Evolutionary conservation across 2,329 filamentous ascomycete species (phyloP).

Genomic region (Aureobasidium lini): DNA sequence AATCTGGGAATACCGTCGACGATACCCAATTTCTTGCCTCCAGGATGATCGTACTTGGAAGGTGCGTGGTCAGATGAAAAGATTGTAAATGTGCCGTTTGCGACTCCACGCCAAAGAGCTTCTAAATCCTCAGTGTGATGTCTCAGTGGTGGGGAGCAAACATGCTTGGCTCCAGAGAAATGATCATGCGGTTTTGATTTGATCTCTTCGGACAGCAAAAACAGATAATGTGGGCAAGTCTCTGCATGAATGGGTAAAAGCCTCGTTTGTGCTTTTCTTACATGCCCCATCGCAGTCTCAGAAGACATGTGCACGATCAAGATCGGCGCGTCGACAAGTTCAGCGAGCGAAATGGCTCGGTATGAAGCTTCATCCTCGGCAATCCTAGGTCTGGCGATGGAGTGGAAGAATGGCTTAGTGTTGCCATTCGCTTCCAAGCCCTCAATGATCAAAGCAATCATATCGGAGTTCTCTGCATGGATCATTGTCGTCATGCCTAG

Average conservation of each 20-base stretch:
- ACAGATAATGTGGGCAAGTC: slow-evolving; percentile 33
- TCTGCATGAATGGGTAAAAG: slow-evolving; percentile 31
- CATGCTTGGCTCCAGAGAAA: slow-evolving; percentile 30
- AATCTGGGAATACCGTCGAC: slow-evolving; percentile 31
- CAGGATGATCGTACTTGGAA: slow-evolving; percentile 30
- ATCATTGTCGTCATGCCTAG: slow-evolving; percentile 44
- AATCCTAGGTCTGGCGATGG: slow-evolving; percentile 38
- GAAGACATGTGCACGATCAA: slow-evolving; percentile 48
- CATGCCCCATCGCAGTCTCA: slow-evolving; percentile 26
- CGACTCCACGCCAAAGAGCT: slow-evolving; percentile 27
- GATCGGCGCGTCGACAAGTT: slow-evolving; percentile 45
- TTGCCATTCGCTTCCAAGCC: slow-evolving; percentile 34
- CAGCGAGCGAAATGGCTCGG: slow-evolving; percentile 43
- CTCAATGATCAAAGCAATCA: slow-evolving; percentile 37
- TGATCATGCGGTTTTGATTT: slow-evolving; percentile 26
- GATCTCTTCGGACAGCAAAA: slow-evolving; percentile 27
- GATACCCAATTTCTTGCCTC: slow-evolving; percentile 33
- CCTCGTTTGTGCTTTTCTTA: slow-evolving; percentile 28
- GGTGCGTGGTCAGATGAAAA: slow-evolving; percentile 33
- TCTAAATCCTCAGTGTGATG: slow-evolving; percentile 27
- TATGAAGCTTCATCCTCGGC: slow-evolving; percentile 45
- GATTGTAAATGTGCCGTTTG: slow-evolving; percentile 30
- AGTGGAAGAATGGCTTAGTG: slow-evolving; percentile 39
- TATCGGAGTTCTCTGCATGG: slow-evolving; percentile 42
- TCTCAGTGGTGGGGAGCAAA: slow-evolving; percentile 29